Base-by-base conservation (phyloP, 306 rosid species). In the Mucuna pruriens region DNA sequence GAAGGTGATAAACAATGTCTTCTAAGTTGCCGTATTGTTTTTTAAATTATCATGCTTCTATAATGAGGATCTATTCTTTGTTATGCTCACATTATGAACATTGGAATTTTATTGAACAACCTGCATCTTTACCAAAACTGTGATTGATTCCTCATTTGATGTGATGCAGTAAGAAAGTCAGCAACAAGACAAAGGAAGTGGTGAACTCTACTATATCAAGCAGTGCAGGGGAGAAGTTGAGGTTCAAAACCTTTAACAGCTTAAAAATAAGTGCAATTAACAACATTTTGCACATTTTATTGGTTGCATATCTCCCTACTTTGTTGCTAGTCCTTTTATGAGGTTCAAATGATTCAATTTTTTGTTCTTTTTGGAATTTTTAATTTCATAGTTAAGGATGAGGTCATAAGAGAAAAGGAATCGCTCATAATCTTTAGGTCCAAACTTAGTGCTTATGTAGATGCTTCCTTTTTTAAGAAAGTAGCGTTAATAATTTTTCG, bases 151-250 rank as follows among this genome's bases (percentile, higher is more conserved):
- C 1, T 72, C 45, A 51, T 76, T 86, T 31, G 9, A 36, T 68
- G 75, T 87, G 80, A 64, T 88, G 90, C 98, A 95, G 99, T 83
- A 93, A 93, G 83, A 90, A 88, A 71, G 44, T 84, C 73, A 89
- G 87, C 86, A 93, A 90, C 78, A 87, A 80, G 83, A 91, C 92
- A 78, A 91, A 82, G 89, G 87, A 90, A 74, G 88, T 45, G 68
- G 88, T 86, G 81, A 93, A 91, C 79, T 76, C 94, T 60, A 87
- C 90, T 19, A 51, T 68, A 44, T 33, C 75, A 58, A 91, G 84
- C 77, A 83, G 81, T 75, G 94, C 92, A 26, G 90, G 86, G 61
- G 87, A 80, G 44, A 86, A 86, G 71, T 76, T 84, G 67, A 87
- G 84, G 75, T 81, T 87, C 51, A 70, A 73, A 84, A 80, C 74